Conservation (phyloP, 179 eudicot species). For the Spinacia oleracea region DNA sequence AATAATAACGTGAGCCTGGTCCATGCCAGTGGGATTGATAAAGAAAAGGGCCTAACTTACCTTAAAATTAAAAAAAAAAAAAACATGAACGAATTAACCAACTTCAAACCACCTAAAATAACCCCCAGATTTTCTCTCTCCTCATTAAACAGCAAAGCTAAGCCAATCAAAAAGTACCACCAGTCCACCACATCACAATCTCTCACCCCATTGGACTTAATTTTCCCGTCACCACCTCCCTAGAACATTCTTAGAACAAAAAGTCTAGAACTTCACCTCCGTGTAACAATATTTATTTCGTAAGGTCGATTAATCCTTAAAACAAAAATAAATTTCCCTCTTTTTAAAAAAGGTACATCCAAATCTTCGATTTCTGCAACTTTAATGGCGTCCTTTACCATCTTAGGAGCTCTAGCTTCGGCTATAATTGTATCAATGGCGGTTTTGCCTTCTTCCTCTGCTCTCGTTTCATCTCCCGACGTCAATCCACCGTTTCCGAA, state of each 20-base stretch:
- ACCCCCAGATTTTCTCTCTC: neutral
- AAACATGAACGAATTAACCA: neutral
- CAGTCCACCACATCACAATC: conserved; percentile 16
- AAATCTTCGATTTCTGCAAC: neutral
- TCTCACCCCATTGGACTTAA: conserved; percentile 40
- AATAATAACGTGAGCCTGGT: no score
- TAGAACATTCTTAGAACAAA: conserved; percentile 15
- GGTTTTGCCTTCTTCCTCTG: conserved; percentile 30
- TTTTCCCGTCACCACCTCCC: conserved; percentile 55
- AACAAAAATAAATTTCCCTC: no score
- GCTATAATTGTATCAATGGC: conserved; percentile 25
- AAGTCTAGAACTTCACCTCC: neutral
- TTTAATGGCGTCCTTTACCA: conserved; percentile 19
- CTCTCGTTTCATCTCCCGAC: conserved; percentile 50
- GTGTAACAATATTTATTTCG: neutral
- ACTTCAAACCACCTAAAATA: neutral
- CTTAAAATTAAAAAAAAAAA: no score
- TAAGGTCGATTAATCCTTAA: no score
- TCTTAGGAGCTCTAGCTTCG: conserved; percentile 8
- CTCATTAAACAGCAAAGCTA: conserved; percentile 15
- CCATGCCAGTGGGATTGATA: no score
- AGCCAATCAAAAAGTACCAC: conserved; percentile 13
- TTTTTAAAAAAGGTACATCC: no score
- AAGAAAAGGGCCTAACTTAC: no score
- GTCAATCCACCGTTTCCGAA: conserved; percentile 52